phyloP scores from a whole-genome alignment of 148 eudicot species.

The Heliamphora exappendiculata region DNA sequence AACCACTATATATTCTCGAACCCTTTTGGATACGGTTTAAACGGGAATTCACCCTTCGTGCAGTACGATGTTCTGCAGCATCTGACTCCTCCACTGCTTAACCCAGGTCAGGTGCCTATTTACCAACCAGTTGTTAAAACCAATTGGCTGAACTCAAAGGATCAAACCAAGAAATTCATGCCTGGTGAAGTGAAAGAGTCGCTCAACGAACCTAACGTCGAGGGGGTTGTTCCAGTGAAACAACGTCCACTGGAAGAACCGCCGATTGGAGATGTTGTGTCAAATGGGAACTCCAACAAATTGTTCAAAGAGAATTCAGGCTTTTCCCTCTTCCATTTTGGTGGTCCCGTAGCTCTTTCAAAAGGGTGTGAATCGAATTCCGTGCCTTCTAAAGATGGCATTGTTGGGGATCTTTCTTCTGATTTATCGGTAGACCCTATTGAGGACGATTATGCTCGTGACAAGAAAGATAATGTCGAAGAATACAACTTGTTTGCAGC shows the following conservation, averaged over 20 bases:
- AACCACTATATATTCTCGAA: conserved; percentile 54
- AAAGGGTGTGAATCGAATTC: conserved; percentile 28
- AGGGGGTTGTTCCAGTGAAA: conserved; percentile 24
- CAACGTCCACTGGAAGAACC: conserved; percentile 22
- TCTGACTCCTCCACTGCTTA: conserved; percentile 44
- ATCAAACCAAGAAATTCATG: conserved; percentile 23
- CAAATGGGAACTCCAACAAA: conserved; percentile 26
- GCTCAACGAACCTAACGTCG: conserved; percentile 22
- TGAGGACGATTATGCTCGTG: conserved; percentile 40
- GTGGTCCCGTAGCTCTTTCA: conserved; percentile 72
- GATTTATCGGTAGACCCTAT: conserved; percentile 18
- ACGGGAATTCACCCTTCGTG: conserved; percentile 51
- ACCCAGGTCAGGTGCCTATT: conserved; percentile 46
- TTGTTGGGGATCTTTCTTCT: conserved; percentile 25
- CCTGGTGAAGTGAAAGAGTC: conserved; percentile 25
- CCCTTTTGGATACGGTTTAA: conserved; percentile 54
- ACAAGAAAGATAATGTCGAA: conserved; percentile 59
- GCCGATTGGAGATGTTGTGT: conserved; percentile 17
- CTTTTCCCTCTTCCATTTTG: conserved; percentile 86
- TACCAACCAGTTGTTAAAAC: conserved; percentile 48
- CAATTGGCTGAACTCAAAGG: conserved; percentile 38
- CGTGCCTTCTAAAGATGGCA: conserved; percentile 39
- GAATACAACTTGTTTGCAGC: conserved; percentile 93
- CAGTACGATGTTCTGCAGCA: conserved; percentile 64
- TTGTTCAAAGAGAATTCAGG: conserved; percentile 34